Conservation (phyloP, 257 asterid species). For the Ligustrum vulgare region DNA sequence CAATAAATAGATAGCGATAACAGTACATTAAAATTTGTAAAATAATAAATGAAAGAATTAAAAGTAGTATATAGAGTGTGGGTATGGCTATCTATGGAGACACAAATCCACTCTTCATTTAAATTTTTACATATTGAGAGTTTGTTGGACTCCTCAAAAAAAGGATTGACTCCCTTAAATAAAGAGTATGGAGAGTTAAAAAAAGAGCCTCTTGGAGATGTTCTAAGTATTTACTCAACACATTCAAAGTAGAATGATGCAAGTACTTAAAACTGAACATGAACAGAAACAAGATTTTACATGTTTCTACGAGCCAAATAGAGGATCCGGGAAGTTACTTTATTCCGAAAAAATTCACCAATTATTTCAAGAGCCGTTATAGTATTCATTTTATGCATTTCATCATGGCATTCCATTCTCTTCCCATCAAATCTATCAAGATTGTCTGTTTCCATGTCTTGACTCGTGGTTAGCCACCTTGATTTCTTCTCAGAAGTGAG, state of each 20-base stretch:
- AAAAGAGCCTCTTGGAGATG: neutral
- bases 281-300: constrained; percentile 52
- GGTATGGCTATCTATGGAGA: neutral
- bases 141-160: neutral
- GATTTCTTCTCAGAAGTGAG: constrained; percentile 74
- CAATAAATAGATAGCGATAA: neutral
- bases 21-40: neutral
- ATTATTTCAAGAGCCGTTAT: constrained; percentile 75
- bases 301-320: constrained; percentile 79
- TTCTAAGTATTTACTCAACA: neutral
- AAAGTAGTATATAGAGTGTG: neutral
- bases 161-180: neutral
- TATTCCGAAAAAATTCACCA: constrained; percentile 72
- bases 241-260: neutral
- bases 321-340: constrained; percentile 70
- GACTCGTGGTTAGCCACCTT: constrained; percentile 64
- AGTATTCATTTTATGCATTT: constrained; percentile 67
- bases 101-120: neutral
- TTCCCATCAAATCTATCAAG: constrained; percentile 58
- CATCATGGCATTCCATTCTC: constrained; percentile 59
- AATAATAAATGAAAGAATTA: neutral
- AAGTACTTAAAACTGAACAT: constrained; percentile 11
- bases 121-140: neutral
- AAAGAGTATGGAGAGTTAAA: neutral
- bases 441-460: constrained; percentile 78